phyloP scores from a whole-genome alignment of 2,329 filamentous ascomycete genomes.

The Mycogone perniciosa region DNA sequence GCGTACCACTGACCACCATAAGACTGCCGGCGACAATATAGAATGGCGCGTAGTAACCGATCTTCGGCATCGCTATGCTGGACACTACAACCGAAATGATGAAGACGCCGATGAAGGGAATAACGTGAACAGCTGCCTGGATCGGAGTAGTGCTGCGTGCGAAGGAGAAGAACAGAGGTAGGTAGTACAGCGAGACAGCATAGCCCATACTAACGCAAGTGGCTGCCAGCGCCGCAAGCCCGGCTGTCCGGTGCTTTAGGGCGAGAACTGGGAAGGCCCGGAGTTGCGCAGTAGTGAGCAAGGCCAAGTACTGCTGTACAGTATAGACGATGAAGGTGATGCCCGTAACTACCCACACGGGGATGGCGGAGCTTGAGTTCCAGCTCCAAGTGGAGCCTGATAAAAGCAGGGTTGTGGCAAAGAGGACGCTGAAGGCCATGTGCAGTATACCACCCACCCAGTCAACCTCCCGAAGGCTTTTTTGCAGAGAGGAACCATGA shows the following conservation, averaged over 20 bases:
- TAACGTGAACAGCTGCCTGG: slow-evolving; percentile 33
- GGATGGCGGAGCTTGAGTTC: slow-evolving; percentile 38
- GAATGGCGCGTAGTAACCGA: slow-evolving; percentile 32
- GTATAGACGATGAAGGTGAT: slow-evolving; percentile 37
- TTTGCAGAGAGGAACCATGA: slow-evolving; percentile 8
- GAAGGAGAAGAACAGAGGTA: slow-evolving; percentile 51
- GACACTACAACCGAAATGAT: slow-evolving; percentile 30
- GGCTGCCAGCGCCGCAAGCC: slow-evolving; percentile 34
- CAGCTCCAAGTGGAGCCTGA: slow-evolving; percentile 45
- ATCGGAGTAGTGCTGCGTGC: slow-evolving; percentile 35
- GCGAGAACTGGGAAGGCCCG: slow-evolving; percentile 35
- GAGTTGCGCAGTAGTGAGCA: slow-evolving; percentile 36
- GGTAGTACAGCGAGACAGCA: slow-evolving; percentile 43
- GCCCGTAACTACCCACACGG: slow-evolving; percentile 40
- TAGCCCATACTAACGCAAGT: slow-evolving; percentile 29
- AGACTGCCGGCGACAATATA: slow-evolving; percentile 24
- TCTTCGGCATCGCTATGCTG: slow-evolving; percentile 31
- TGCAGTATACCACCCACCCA: slow-evolving; percentile 26
- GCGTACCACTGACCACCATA: slow-evolving; percentile 21
- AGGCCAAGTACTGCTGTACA: slow-evolving; percentile 38
- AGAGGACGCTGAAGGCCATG: slow-evolving; percentile 27
- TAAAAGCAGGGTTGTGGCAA: slow-evolving; percentile 44
- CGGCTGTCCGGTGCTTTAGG: neutral
- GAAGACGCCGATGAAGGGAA: slow-evolving; percentile 37
- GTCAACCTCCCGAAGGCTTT: slow-evolving; percentile 21